Conservation (phyloP, 208 protist genomes). For the Crithidia expoeki region DNA sequence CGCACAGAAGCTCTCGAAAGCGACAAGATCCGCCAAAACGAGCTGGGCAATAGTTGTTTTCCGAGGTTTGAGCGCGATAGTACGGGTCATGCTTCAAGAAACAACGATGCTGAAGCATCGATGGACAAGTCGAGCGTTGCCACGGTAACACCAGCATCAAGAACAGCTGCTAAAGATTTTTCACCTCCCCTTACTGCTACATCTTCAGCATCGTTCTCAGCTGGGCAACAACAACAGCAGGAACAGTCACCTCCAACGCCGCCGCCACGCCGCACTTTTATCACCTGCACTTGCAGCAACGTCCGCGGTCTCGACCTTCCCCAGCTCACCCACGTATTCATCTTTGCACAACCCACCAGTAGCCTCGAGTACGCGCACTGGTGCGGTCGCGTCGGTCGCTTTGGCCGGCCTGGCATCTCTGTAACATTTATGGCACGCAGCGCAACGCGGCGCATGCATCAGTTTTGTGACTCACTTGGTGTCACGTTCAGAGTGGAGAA, state of each 20-base stretch:
- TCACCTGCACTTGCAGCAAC: slow-evolving; percentile 44
- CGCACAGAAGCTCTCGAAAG: background rate
- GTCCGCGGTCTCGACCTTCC: slow-evolving; percentile 81
- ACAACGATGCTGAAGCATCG: background rate
- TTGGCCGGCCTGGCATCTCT: slow-evolving; percentile 62
- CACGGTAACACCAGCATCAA: background rate
- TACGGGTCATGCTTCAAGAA: background rate
- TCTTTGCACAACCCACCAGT: slow-evolving; percentile 58
- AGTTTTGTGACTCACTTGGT: slow-evolving; percentile 68
- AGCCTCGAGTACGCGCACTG: slow-evolving; percentile 85
- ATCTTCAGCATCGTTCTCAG: background rate
- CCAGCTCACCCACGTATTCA: slow-evolving; percentile 77
- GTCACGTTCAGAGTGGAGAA: slow-evolving; percentile 60
- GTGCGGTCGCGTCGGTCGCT: slow-evolving; percentile 84
- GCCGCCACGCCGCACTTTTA: slow-evolving; percentile 36
- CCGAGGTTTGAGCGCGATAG: slow-evolving; percentile 18
- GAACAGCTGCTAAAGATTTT: background rate
- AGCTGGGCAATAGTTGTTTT: background rate
- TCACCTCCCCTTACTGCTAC: background rate
- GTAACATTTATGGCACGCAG: slow-evolving; percentile 65
- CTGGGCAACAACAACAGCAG: no score
- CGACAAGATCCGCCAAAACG: background rate
- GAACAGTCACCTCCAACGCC: background rate
- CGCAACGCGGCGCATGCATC: slow-evolving; percentile 54
- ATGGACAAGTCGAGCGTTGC: no score